Base-by-base conservation (phyloP, 164 flowering plant genomes). In the Macadamia integrifolia region DNA sequence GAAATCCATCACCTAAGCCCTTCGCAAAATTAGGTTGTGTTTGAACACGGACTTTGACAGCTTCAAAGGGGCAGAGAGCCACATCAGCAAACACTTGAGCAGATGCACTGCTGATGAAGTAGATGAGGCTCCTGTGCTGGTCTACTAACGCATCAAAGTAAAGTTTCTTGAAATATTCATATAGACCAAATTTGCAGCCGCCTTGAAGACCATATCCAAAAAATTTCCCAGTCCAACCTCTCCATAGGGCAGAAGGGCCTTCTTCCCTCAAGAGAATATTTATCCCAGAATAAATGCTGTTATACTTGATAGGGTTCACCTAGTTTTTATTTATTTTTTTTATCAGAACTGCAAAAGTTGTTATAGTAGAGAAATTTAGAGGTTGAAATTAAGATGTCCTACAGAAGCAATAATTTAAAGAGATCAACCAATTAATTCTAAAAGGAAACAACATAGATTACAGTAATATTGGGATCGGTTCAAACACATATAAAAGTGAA, bases 201-300 rank as follows among this genome's bases (percentile, higher is more conserved):
- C 97, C 98, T 78, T 94, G 98, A 72, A 79, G 74, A 64, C 96
- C 97, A 79, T 91, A 94, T 28, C 98, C 98, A 60, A 85, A 81
- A 35, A 94, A 76, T 75, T 90, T 94, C 53, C 89, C 87, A 1
- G 83, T 76, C 92, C 97, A 91, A 60, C 96, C 98, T 80, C 96
- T 90, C 93, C 93, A 86, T 65, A 94, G 83, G 1, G 88, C 83
- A 62, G 87, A 81, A 32, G 87, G 82, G 65, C 98, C 96, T 69
- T 84, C 82, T 72, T 94, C 96, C 80, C 72, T 87, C 86, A 77
- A 81, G 0, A 94, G 80, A 49, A 85, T 77, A 52, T 71, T 71
- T 9, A 90, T 78, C 62, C 96, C 80, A 23, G 94, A 82, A 1
- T 77, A 71, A 14, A 90, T 86, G 76, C 83, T 71, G 43, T 70